Percentiles rank a stretch among this genome's conserved stretches.
Conservation (phyloP, 306 rosid species). For the Vigna mungo region DNA sequence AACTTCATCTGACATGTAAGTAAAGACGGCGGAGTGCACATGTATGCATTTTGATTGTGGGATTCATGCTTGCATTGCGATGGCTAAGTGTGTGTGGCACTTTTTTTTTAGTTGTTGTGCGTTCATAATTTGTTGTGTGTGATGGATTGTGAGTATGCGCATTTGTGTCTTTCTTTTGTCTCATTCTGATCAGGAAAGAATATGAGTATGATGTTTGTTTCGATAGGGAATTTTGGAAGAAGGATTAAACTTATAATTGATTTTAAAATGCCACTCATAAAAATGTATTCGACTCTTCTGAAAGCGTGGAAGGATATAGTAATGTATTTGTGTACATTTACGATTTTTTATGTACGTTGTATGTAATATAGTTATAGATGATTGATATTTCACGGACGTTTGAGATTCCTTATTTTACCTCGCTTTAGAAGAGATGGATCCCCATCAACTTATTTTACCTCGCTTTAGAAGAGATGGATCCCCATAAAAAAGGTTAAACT, state of each 20-base stretch:
- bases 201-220: not conserved
- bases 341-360: not conserved
- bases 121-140: not conserved
- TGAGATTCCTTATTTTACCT: not conserved
- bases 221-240: not conserved
- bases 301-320: not conserved
- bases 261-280: not conserved
- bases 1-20: not conserved
- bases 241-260: not conserved
- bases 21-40: not conserved
- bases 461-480: not conserved
- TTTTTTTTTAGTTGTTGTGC: slow-evolving; percentile 1
- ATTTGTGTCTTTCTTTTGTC: slow-evolving; percentile 3
- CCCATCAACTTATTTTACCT: not conserved
- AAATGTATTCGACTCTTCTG: not conserved
- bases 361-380: not conserved
- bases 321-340: not conserved
- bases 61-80: slow-evolving; percentile 2
- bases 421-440: not conserved
- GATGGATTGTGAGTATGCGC: slow-evolving; percentile 11
- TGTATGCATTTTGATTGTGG: slow-evolving; percentile 22
- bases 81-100: slow-evolving; percentile 26
- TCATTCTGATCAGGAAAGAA: not conserved
- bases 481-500: not conserved
- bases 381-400: not conserved